These are phyloP conservation scores for Coprinopsis cinerea DNA, from an alignment of 768 basidiomycete species.

Conservation along the genomic window DNA sequence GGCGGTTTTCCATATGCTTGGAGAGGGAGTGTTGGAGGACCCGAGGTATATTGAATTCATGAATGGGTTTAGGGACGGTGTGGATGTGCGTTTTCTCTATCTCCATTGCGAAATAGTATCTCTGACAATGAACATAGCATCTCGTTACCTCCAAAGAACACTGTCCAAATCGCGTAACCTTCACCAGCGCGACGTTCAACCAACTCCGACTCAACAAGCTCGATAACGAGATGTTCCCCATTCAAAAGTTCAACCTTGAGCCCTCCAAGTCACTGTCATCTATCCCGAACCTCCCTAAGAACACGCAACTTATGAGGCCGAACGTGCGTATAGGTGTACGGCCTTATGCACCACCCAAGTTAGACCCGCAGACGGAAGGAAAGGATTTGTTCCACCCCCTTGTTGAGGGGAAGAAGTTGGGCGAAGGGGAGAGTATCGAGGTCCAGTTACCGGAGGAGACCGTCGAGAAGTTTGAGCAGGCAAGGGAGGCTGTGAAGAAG, in stretches of 20 bases:
- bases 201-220: constrained; percentile 69
- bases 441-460: constrained; percentile 20
- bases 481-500: constrained; percentile 27
- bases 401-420: constrained; percentile 7
- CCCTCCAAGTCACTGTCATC: constrained; percentile 36
- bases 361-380: constrained; percentile 24
- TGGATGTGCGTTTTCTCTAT: constrained; percentile 39
- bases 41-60: constrained; percentile 68
- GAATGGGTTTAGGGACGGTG: constrained; percentile 51
- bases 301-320: constrained; percentile 35
- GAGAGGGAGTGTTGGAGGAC: constrained; percentile 65
- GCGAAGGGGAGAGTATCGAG: constrained; percentile 10
- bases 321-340: constrained; percentile 39
- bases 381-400: constrained; percentile 37
- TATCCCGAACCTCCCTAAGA: constrained; percentile 45
- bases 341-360: constrained; percentile 36
- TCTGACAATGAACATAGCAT: constrained; percentile 44
- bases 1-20: constrained; percentile 69
- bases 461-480: constrained; percentile 34
- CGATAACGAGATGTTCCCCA: constrained; percentile 66
- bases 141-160: constrained; percentile 63
- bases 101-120: background rate
- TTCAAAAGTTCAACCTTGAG: constrained; percentile 48
- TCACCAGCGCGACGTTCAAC: constrained; percentile 65
- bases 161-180: constrained; percentile 60